Base-by-base conservation (phyloP, 2,329 filamentous ascomycete species). In the Grosmannia serpens region DNA sequence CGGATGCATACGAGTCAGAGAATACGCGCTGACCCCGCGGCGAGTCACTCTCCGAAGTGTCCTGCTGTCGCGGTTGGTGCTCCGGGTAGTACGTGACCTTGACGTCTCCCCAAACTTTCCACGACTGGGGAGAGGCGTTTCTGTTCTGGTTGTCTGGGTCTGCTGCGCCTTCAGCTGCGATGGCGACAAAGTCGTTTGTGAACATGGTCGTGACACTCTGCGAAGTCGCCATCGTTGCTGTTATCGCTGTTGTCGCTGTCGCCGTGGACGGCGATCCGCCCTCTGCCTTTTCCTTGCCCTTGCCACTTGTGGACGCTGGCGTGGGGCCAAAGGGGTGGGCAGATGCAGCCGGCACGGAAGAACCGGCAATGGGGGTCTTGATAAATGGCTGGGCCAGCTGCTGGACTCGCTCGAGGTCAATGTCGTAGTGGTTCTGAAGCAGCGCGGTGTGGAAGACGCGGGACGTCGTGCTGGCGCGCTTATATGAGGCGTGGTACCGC, bases 401-500 rank as follows among this genome's bases (percentile, higher is more conserved):
- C 63, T 91, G 87, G 56, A 99, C 83, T 64, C 88, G 87, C 62
- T 96, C 91, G 7, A 88, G 75, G 62, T 86, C 81, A 64, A 88
- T 86, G 65, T 87, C 85, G 72, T 88, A 99, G 72, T 99, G 94
- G 62, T 91, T 91, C 27, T 85, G 82, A 55, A 96, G 77, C 54
- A 96, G 75, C 33, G 85, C 84, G 47, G 83, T 82, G 67, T 88
- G 88, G 51, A 91, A 79, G 64, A 85, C 78, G 53, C 82, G 81
- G 29, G 78, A 81, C 17, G 84, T 77, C 60, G 82, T 82, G n/a
- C 80, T 77, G 56, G 87, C 77, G 29, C 90, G 85, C 71, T 91
- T 90, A 61, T 94, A 86, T 22, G 91, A 91, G 11, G 89, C 90
- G 70, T 95, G 88, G 65, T 96, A 99, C 65, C 94, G 84, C 73